These are phyloP conservation scores for Talaromyces piceae DNA, from an alignment of 2,329 filamentous ascomycete genomes.

Conservation along the genomic window DNA sequence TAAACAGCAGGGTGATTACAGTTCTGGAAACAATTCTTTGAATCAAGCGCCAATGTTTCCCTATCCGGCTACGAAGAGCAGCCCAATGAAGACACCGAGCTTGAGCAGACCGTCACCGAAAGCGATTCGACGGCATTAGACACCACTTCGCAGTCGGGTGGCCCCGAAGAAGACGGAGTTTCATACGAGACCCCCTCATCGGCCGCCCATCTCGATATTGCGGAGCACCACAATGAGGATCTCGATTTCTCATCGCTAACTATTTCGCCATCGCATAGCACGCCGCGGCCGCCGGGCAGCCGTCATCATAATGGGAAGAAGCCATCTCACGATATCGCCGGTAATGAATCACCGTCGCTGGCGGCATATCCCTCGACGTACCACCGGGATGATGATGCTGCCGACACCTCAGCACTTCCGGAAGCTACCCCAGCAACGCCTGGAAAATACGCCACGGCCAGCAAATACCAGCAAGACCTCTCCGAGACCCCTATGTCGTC, in stretches of 20 bases:
- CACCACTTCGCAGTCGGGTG: constrained; percentile 31
- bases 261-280: constrained; percentile 41
- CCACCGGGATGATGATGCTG: constrained; percentile 37
- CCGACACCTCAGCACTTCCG: constrained; percentile 47
- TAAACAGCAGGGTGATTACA: constrained; percentile 27
- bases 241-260: constrained; percentile 38
- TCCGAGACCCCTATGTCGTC: constrained; percentile 56
- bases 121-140: constrained; percentile 51
- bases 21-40: constrained; percentile 99
- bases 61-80: constrained; percentile 89
- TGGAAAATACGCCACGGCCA: constrained; percentile 22
- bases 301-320: constrained; percentile 26
- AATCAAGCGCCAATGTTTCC: constrained; percentile 94
- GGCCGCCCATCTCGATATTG: constrained; percentile 19
- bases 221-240: constrained; percentile 35
- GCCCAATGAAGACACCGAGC: constrained; percentile 50
- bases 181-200: constrained; percentile 36
- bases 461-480: constrained; percentile 40
- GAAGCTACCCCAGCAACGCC: constrained; percentile 28
- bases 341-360: constrained; percentile 25
- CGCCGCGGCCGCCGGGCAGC: constrained; percentile 29
- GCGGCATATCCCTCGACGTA: constrained; percentile 58
- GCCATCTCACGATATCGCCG: not conserved
- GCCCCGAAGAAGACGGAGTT: constrained; percentile 18
- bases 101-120: constrained; percentile 46